Evolutionary conservation across 73 alveolate genomes (phyloP).

Genomic region (Symbiodinium pilosum): DNA sequence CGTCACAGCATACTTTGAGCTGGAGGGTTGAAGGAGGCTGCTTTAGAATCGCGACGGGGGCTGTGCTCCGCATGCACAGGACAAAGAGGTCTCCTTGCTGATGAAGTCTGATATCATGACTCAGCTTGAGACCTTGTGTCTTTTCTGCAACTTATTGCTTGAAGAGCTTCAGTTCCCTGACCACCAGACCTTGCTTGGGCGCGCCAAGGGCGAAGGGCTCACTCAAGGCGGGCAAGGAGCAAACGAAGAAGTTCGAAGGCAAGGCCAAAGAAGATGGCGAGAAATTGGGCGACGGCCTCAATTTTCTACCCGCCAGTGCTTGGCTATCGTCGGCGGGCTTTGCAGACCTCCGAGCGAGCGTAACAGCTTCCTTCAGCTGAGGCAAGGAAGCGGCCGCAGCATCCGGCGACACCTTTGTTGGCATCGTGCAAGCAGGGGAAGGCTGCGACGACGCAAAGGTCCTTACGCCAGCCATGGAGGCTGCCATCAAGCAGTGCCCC

Average conservation of each 20-base stretch:
- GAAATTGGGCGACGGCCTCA: constrained; percentile 42
- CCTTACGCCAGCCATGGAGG: constrained; percentile 84
- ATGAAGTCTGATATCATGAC: constrained; percentile 88
- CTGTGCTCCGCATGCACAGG: too few species aligned
- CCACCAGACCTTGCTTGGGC: too few species aligned
- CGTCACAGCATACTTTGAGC: too few species aligned
- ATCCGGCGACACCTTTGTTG: constrained; percentile 70
- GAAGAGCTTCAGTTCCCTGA: not conserved
- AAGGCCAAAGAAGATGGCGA: constrained; percentile 94
- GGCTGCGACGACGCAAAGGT: constrained; percentile 94
- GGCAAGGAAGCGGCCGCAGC: constrained; percentile 86
- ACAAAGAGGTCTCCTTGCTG: constrained; percentile 86
- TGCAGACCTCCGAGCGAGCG: too few species aligned
- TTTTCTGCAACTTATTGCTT: not conserved
- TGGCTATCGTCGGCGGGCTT: too few species aligned
- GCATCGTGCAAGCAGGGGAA: constrained; percentile 82
- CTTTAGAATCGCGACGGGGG: too few species aligned
- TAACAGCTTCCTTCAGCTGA: too few species aligned
- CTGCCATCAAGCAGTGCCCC: constrained; percentile 85
- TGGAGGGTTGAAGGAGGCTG: too few species aligned
- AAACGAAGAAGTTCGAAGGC: constrained; percentile 87
- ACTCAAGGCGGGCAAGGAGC: constrained; percentile 85
- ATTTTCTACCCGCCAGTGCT: too few species aligned
- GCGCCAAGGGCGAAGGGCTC: constrained; percentile 91
- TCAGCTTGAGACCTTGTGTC: constrained; percentile 43